phyloP scores from a whole-genome alignment of 169 alveolate species.

The Hepatocystis sp. region DNA sequence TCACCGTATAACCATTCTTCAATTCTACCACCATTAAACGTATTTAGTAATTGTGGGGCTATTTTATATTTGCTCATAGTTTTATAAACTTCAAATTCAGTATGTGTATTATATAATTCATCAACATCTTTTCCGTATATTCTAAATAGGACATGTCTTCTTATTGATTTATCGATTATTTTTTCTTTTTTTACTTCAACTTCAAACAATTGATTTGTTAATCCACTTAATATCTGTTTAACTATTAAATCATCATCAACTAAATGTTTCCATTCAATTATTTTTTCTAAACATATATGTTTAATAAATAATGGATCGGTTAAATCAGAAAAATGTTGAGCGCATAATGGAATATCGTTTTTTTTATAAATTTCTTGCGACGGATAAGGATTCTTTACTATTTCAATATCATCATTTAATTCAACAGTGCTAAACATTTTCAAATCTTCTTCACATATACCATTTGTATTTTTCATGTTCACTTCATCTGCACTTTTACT shows the following conservation, averaged over 20 bases:
- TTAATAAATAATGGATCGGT: constrained; percentile 80
- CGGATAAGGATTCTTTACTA: constrained; percentile 51
- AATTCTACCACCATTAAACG: constrained; percentile 85
- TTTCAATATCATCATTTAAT: constrained; percentile 63
- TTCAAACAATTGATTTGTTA: constrained; percentile 82
- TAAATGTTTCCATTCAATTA: constrained; percentile 78
- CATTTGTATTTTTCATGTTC: not conserved
- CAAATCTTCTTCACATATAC: constrained; percentile 21
- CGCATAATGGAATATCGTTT: constrained; percentile 75
- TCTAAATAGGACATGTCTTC: constrained; percentile 79
- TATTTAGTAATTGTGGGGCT: constrained; percentile 81
- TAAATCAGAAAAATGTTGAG: constrained; percentile 78
- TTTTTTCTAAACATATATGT: constrained; percentile 75
- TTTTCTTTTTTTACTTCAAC: constrained; percentile 71
- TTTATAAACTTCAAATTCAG: constrained; percentile 83
- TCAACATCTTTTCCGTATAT: constrained; percentile 81
- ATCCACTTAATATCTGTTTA: constrained; percentile 80
- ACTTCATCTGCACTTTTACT: constrained; percentile 4
- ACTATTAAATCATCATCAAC: constrained; percentile 71
- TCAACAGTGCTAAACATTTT: constrained; percentile 51
- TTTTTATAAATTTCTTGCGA: constrained; percentile 41
- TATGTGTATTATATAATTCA: constrained; percentile 79
- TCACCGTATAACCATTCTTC: constrained; percentile 88
- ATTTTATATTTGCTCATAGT: constrained; percentile 79
- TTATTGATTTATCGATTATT: constrained; percentile 26